Evolutionary conservation across 495 filamentous ascomycete species (phyloP).

Genomic region (Podospora fimiseda): DNA sequence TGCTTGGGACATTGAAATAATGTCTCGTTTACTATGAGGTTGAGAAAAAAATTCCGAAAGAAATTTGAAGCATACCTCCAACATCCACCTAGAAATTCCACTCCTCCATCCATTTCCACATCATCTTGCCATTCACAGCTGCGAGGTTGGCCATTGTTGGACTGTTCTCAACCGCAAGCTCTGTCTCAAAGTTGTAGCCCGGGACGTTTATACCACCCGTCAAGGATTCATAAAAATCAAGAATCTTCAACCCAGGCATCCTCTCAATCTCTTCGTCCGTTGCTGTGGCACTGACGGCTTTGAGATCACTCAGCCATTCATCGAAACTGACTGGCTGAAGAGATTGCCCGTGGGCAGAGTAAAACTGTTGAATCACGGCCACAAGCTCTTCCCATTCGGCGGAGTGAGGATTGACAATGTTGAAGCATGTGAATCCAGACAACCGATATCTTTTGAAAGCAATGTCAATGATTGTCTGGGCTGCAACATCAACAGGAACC

Average conservation of each 20-base stretch:
- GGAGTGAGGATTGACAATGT: not conserved
- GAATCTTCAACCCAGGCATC: not conserved
- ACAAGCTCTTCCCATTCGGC: not conserved
- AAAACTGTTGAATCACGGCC: not conserved
- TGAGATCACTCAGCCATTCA: not conserved
- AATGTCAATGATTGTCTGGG: not conserved
- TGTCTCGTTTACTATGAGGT: not conserved
- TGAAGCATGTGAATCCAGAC: not conserved
- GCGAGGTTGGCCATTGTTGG: not conserved
- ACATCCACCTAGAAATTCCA: not conserved
- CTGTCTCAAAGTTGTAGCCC: not conserved
- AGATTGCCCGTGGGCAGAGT: not conserved
- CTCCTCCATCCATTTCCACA: slow-evolving; percentile 1
- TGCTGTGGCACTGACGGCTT: not conserved
- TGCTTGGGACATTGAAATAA: not conserved
- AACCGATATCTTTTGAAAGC: not conserved
- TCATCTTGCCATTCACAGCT: not conserved
- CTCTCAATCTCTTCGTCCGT: not conserved
- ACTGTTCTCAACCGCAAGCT: not conserved
- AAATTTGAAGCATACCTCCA: too few relatives aligned
- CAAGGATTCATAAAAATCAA: not conserved
- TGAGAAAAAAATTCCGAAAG: not conserved
- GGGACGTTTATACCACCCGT: not conserved
- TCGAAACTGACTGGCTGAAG: not conserved
- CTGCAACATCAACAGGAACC: not conserved